A percentile compares a stretch with the other conserved stretches of the same genome.
These are phyloP conservation scores for Linderina pennispora DNA, from an alignment of 192 early-diverging fungal species.

Conservation along the genomic window DNA sequence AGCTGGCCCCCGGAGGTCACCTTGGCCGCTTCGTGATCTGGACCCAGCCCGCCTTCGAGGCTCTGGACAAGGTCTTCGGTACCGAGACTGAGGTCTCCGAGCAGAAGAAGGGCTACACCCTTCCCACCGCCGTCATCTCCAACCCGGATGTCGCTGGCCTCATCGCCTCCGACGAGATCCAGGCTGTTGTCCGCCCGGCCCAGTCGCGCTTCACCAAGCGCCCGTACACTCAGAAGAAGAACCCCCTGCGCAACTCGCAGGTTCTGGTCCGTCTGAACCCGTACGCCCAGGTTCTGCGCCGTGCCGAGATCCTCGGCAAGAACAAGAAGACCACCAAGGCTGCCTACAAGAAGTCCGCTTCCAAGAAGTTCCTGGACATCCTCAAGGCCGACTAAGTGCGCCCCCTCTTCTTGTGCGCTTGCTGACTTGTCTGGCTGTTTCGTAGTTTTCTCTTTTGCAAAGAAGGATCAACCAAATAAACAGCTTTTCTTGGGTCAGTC, in stretches of 20 bases:
- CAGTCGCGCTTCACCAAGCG: conserved; percentile 76
- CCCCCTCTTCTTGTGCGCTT: too few species aligned
- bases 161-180: conserved; percentile 96
- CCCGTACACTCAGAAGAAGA: conserved; percentile 97
- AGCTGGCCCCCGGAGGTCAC: conserved; percentile 97
- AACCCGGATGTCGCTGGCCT: conserved; percentile 94
- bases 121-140: conserved; percentile 81
- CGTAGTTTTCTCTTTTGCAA: too few species aligned
- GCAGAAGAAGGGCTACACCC: conserved; percentile 89
- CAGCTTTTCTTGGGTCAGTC: too few species aligned
- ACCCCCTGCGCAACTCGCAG: conserved; percentile 90
- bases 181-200: conserved; percentile 85
- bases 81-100: conserved; percentile 66
- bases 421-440: too few species aligned
- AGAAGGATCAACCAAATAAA: too few species aligned
- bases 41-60: conserved; percentile 88
- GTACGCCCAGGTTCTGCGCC: conserved; percentile 84
- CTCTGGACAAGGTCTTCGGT: conserved; percentile 91
- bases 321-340: conserved; percentile 54
- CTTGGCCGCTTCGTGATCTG: conserved; percentile 99
- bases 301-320: conserved; percentile 60
- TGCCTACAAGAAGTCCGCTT: conserved; percentile 51
- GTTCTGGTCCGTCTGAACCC: conserved; percentile 95
- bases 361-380: conserved; percentile 45
- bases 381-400: conserved; percentile 45